Evolutionary conservation across 116 monocot species (phyloP).

Genomic region (Iris pallida): DNA sequence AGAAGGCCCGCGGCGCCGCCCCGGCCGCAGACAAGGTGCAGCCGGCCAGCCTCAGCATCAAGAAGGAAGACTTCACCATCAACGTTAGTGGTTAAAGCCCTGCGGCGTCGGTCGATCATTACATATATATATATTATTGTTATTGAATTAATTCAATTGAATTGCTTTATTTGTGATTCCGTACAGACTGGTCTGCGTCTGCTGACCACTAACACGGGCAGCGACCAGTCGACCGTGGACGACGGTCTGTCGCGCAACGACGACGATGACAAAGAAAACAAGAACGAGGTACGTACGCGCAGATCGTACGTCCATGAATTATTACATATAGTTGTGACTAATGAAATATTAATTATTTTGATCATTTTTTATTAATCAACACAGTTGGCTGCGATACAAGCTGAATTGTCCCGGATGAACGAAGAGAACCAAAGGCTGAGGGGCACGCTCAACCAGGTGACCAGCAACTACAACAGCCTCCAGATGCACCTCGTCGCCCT

Average conservation of each 20-base stretch:
- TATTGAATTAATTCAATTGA: background rate
- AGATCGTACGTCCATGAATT: no score
- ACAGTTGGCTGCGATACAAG: constrained; percentile 26
- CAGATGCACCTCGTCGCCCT: constrained; percentile 27
- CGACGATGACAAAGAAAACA: constrained; percentile 6
- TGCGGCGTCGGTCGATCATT: no score
- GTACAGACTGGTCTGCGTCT: constrained; percentile 13
- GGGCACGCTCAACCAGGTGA: constrained; percentile 23
- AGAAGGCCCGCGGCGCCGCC: background rate
- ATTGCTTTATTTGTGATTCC: background rate
- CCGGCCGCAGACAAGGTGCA: background rate
- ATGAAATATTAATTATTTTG: background rate
- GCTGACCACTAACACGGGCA: constrained; percentile 11
- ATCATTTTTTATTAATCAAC: background rate
- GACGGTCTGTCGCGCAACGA: constrained; percentile 4
- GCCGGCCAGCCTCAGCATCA: background rate
- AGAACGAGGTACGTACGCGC: constrained; percentile 4
- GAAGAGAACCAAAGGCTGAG: constrained; percentile 45
- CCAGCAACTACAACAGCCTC: constrained; percentile 24
- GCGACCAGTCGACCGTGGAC: constrained; percentile 8
- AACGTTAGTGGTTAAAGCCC: background rate
- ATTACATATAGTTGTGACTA: background rate
- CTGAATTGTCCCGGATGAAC: constrained; percentile 17
- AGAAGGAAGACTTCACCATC: background rate
- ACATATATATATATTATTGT: background rate